Percentiles rank a stretch among this genome's conserved stretches.
Conservation (phyloP, 306 rosid genomes). For the Myrica gale region DNA sequence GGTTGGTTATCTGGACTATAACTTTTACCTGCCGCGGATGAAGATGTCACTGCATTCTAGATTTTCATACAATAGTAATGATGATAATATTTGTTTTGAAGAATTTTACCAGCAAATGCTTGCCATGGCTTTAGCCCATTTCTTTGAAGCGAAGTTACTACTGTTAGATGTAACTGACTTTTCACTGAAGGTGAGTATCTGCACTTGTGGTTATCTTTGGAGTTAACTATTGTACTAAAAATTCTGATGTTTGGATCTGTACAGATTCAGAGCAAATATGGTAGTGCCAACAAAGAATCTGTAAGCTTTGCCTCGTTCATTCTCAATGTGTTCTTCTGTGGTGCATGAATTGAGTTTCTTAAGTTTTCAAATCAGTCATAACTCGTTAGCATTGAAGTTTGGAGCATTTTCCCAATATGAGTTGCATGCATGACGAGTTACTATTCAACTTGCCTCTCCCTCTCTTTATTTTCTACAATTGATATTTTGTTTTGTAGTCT, state of each 20-base stretch:
- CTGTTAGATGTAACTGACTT: slow-evolving; percentile 83
- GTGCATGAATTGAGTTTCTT: background rate
- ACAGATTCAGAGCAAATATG: slow-evolving; percentile 87
- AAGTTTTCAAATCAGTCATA: background rate
- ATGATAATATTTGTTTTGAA: slow-evolving; percentile 29
- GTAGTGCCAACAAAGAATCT: slow-evolving; percentile 57
- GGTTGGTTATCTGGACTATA: slow-evolving; percentile 41
- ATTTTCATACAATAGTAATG: slow-evolving; percentile 6
- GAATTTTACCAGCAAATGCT: slow-evolving; percentile 95
- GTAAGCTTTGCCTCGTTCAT: slow-evolving; percentile 43
- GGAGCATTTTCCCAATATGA: background rate
- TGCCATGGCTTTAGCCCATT: slow-evolving; percentile 97
- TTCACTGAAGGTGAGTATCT: slow-evolving; percentile 60
- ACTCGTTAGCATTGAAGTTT: background rate
- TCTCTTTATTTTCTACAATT: slow-evolving; percentile 13
- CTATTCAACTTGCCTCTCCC: background rate
- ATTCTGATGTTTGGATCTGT: slow-evolving; percentile 17
- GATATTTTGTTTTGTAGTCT: slow-evolving; percentile 40
- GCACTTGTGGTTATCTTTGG: background rate
- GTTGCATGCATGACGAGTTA: background rate
- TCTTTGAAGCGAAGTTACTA: slow-evolving; percentile 87
- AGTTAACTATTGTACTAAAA: background rate
- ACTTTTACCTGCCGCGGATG: background rate
- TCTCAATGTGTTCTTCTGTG: background rate
- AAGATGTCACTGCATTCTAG: background rate